Evolutionary conservation across 1,139 yeast species (phyloP).

Genomic region (Blastobotrys buckinghamii): DNA sequence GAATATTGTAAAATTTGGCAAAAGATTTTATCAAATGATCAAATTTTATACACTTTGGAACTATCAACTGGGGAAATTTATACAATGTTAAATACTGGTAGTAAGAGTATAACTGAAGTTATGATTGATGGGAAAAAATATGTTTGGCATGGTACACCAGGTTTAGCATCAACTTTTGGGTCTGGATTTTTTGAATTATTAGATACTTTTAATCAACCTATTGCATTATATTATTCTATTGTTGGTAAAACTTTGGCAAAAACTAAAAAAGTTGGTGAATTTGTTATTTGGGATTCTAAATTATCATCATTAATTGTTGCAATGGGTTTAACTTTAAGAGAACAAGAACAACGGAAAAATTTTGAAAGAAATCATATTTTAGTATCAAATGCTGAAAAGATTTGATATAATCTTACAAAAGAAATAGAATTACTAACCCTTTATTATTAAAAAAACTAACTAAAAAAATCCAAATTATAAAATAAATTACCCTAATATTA

Average conservation of each 20-base stretch:
- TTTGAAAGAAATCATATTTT: slow-evolving; percentile 9
- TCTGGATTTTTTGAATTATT: slow-evolving; percentile 10
- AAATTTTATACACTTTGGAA: slow-evolving; percentile 8
- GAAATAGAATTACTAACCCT: neutral
- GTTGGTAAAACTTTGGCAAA: slow-evolving; percentile 7
- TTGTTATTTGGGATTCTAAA: slow-evolving; percentile 4
- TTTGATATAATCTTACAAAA: too few species aligned
- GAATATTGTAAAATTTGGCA: slow-evolving; percentile 8
- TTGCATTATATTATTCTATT: slow-evolving; percentile 7
- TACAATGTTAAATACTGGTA: slow-evolving; percentile 9
- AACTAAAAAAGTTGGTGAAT: slow-evolving; percentile 9
- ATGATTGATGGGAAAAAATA: neutral
- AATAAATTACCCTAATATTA: neutral
- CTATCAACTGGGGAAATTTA: neutral
- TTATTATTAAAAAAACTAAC: neutral
- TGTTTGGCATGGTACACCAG: slow-evolving; percentile 10
- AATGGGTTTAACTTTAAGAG: slow-evolving; percentile 8
- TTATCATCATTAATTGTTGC: slow-evolving; percentile 4
- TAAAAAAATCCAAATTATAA: too few species aligned
- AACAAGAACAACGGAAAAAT: slow-evolving; percentile 11
- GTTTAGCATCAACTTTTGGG: slow-evolving; percentile 11
- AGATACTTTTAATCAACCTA: slow-evolving; percentile 3
- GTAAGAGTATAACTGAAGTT: slow-evolving; percentile 5
- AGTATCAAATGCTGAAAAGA: neutral
- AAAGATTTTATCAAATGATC: slow-evolving; percentile 8